phyloP scores from a whole-genome alignment of 2,329 filamentous ascomycete genomes.

The Arachnopeziza araneosa region DNA sequence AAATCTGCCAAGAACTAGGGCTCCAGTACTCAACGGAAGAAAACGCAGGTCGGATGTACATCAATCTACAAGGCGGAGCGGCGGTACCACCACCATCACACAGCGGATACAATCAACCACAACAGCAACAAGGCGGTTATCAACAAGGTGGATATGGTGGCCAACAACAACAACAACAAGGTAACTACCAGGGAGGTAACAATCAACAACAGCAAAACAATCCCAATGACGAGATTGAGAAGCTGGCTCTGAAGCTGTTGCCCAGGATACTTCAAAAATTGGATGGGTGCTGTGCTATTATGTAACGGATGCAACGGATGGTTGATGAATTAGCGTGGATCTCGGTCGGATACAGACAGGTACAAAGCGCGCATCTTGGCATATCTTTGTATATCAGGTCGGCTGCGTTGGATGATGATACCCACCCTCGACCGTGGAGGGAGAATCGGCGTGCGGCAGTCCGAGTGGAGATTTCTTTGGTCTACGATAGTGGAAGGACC shows the following conservation, averaged over 20 bases:
- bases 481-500: neutral
- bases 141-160: slow-evolving; percentile 24
- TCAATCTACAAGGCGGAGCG: slow-evolving; percentile 73
- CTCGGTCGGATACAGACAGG: too few species aligned
- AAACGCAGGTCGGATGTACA: slow-evolving; percentile 83
- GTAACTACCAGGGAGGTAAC: slow-evolving; percentile 31
- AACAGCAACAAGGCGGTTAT: slow-evolving; percentile 36
- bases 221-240: slow-evolving; percentile 30
- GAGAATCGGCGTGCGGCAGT: too few species aligned
- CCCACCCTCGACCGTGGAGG: too few species aligned
- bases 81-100: slow-evolving; percentile 46
- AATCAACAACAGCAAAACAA: slow-evolving; percentile 38
- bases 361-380: neutral
- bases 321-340: neutral
- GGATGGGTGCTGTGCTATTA: slow-evolving; percentile 29
- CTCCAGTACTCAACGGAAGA: slow-evolving; percentile 80
- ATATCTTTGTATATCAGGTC: neutral
- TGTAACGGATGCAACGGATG: slow-evolving; percentile 16
- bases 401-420: too few species aligned
- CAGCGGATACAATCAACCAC: slow-evolving; percentile 26
- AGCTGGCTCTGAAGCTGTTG: slow-evolving; percentile 28
- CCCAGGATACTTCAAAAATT: slow-evolving; percentile 29
- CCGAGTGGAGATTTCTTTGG: too few species aligned
- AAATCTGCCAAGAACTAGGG: slow-evolving; percentile 76
- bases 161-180: slow-evolving; percentile 34